These are phyloP conservation scores for Heterobasidion irregulare DNA, from an alignment of 1,284 basidiomycete genomes.

Conservation along the genomic window DNA sequence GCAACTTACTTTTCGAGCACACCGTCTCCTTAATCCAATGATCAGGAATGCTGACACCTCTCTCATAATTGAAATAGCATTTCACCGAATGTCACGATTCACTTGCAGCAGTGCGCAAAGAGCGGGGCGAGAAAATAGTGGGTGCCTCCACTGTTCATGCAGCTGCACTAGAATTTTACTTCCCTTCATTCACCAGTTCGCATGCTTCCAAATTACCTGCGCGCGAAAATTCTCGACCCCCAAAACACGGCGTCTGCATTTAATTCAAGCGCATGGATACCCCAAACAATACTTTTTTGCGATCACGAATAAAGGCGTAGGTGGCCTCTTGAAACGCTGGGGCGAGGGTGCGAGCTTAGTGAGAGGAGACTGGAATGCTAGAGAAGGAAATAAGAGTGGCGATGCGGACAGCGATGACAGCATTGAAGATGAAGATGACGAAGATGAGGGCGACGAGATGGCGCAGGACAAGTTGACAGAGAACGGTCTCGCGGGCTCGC, in stretches of 20 bases:
- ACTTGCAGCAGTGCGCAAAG: conserved; percentile 61
- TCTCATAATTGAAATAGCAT: conserved; percentile 41
- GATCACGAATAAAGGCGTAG: conserved; percentile 83
- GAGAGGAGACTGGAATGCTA: conserved; percentile 57
- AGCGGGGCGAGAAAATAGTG: conserved; percentile 85
- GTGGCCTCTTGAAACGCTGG: conserved; percentile 65
- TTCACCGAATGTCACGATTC: conserved; percentile 85
- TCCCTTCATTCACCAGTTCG: conserved; percentile 47
- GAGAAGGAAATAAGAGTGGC: conserved; percentile 21
- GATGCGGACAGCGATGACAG: conserved; percentile 15
- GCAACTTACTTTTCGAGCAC: not conserved
- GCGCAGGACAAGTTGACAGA: not conserved
- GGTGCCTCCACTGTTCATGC: conserved; percentile 21
- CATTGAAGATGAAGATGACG: conserved; percentile 21
- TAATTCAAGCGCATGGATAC: conserved; percentile 75
- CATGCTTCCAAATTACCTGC: conserved; percentile 70
- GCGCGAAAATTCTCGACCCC: conserved; percentile 61
- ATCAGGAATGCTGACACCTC: too few relatives aligned
- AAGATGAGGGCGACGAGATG: conserved; percentile 12
- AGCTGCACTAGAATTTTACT: not conserved
- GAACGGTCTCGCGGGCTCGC: not conserved
- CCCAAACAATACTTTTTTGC: conserved; percentile 85
- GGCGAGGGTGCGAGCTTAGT: conserved; percentile 75
- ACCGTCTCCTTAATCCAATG: too few relatives aligned
- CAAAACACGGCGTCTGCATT: conserved; percentile 71